A percentile compares a stretch with the other conserved stretches of the same genome.
These are phyloP conservation scores for Megacollybia platyphylla DNA, from an alignment of 1,284 basidiomycete genomes.

Conservation along the genomic window DNA sequence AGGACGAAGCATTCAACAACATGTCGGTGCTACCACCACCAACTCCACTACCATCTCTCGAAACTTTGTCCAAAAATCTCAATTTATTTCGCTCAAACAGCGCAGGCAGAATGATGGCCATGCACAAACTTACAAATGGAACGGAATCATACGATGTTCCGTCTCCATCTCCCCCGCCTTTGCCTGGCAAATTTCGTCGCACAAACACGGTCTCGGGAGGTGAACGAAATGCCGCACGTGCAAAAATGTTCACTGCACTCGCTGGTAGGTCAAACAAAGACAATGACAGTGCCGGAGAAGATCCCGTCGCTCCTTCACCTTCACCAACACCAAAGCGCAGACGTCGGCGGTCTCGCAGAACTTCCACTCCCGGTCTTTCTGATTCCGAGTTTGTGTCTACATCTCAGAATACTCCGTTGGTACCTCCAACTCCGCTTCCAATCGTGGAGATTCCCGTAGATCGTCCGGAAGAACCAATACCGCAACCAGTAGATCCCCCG, in stretches of 20 bases:
- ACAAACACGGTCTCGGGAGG: conserved; percentile 74
- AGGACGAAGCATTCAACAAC: conserved; percentile 40
- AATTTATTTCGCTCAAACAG: conserved; percentile 71
- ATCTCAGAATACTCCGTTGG: conserved; percentile 47
- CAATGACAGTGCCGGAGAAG: conserved; percentile 55
- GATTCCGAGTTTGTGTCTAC: conserved; percentile 53
- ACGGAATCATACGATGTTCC: conserved; percentile 39
- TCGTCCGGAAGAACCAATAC: conserved; percentile 17
- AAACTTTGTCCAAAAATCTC: conserved; percentile 41
- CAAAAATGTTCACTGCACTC: conserved; percentile 48
- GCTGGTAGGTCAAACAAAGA: conserved; percentile 41
- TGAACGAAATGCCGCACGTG: conserved; percentile 57
- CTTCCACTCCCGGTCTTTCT: conserved; percentile 27
- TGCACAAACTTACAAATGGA: conserved; percentile 64
- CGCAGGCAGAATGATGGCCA: conserved; percentile 56
- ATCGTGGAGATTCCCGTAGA: conserved; percentile 17
- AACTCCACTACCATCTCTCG: conserved; percentile 52
- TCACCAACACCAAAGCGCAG: conserved; percentile 35
- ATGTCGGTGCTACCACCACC: conserved; percentile 25
- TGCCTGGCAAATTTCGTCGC: conserved; percentile 37
- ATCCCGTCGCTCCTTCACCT: conserved; percentile 25
- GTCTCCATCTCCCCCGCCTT: conserved; percentile 40
- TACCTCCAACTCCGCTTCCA: conserved; percentile 38
- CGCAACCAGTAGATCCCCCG: conserved; percentile 5
- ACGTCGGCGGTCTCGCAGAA: conserved; percentile 44